Percentiles rank a stretch among this genome's conserved stretches.
Evolutionary conservation across 257 asterid species (phyloP).

Genomic region (Osmanthus fragrans): DNA sequence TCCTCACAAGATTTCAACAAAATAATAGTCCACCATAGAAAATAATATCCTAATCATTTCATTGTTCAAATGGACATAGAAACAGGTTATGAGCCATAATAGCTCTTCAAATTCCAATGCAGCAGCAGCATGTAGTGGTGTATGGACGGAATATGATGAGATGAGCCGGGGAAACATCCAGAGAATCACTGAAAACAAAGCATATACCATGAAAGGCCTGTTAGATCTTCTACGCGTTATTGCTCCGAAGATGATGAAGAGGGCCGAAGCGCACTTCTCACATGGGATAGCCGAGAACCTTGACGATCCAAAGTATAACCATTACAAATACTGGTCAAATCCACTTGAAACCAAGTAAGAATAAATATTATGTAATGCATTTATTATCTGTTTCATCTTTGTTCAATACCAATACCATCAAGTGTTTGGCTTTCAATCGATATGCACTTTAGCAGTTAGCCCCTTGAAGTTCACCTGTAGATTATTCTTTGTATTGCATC

Average conservation of each 20-base stretch:
- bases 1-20: neutral
- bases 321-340: conserved; percentile 92
- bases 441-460: neutral
- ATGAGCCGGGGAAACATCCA: conserved; percentile 53
- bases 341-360: conserved; percentile 90
- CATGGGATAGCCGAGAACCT: conserved; percentile 85
- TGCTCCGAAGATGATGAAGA: conserved; percentile 87
- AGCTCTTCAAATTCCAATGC: conserved; percentile 23
- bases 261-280: conserved; percentile 85
- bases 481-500: neutral
- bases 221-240: conserved; percentile 66
- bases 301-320: conserved; percentile 73
- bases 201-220: conserved; percentile 56
- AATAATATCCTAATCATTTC: neutral
- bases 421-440: neutral
- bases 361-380: neutral
- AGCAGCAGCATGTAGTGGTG: conserved; percentile 56
- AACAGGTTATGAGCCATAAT: conserved; percentile 34
- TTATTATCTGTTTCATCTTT: neutral
- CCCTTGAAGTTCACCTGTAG: neutral
- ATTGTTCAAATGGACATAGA: conserved; percentile 9
- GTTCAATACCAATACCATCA: neutral
- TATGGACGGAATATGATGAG: conserved; percentile 80
- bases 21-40: neutral
- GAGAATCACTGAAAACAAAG: conserved; percentile 50